Evolutionary conservation across 2,329 filamentous ascomycete genomes (phyloP).

Genomic region (Periconia macrospinosa): DNA sequence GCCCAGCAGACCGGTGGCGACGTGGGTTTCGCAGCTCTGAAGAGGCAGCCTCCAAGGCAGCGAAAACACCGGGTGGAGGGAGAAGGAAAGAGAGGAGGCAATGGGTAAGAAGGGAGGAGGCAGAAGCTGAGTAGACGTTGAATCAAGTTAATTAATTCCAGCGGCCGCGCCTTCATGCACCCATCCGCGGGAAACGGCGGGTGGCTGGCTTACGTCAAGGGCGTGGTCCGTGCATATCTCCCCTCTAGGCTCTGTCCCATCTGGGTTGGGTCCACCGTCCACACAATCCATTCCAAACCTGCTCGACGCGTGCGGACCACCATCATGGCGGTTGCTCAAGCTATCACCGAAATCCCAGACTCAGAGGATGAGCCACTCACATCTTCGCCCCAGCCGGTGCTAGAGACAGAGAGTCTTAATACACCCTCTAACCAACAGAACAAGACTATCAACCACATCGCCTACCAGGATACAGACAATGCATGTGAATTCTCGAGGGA

Average conservation of each 20-base stretch:
- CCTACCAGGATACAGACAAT: too few species aligned
- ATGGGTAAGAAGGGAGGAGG: neutral
- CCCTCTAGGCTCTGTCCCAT: too few species aligned
- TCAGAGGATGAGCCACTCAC: constrained; percentile 37
- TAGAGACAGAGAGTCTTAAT: neutral
- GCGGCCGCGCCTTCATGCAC: neutral
- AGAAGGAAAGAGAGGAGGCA: neutral
- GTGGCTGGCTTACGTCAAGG: neutral
- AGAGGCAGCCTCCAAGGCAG: constrained; percentile 18
- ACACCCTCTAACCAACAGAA: neutral
- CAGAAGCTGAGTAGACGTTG: neutral
- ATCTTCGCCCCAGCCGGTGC: constrained; percentile 23
- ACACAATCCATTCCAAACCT: neutral
- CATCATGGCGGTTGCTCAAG: constrained; percentile 26
- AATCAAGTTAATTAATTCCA: neutral
- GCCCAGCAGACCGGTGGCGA: constrained; percentile 8
- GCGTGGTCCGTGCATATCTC: constrained; percentile 1
- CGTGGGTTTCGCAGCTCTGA: constrained; percentile 15
- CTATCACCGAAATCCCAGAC: constrained; percentile 31
- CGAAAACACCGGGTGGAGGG: neutral
- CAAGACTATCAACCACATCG: neutral
- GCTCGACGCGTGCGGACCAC: constrained; percentile 6
- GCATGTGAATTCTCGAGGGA: too few species aligned
- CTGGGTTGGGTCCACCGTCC: too few species aligned
- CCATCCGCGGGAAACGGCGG: neutral